A percentile compares a stretch with the other conserved stretches of the same genome.
Conservation (phyloP, 352 stramenopile species). For the Detonula confervacea region DNA sequence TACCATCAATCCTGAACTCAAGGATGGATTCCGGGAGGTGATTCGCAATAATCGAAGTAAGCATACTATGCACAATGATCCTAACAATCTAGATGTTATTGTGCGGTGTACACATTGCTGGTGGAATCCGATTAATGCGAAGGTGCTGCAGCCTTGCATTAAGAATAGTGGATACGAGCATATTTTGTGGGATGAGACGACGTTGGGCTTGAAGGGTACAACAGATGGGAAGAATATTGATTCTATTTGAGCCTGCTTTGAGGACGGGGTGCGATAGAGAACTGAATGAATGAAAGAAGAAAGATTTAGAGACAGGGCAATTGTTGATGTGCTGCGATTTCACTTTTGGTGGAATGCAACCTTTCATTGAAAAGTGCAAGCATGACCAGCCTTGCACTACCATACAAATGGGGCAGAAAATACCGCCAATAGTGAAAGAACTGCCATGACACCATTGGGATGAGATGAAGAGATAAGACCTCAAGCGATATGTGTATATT, state of each 20-base stretch:
- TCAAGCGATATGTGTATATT: no score
- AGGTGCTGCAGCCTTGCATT: conserved; percentile 80
- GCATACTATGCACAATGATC: conserved; percentile 86
- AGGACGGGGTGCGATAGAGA: no score
- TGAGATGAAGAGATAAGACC: no score
- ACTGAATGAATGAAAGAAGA: no score
- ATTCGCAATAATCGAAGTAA: conserved; percentile 88
- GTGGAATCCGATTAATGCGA: conserved; percentile 88
- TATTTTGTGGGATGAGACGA: conserved; percentile 78
- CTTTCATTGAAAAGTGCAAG: no score
- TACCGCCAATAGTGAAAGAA: no score
- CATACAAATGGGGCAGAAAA: no score
- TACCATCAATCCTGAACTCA: conserved; percentile 86
- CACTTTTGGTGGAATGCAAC: no score
- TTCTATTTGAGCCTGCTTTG: conserved; percentile 53
- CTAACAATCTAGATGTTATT: conserved; percentile 88
- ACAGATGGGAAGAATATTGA: conserved; percentile 58
- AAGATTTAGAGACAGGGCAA: no score
- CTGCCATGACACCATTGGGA: no score
- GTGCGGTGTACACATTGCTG: conserved; percentile 88
- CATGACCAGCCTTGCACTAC: no score
- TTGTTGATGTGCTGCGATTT: no score
- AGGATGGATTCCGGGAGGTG: conserved; percentile 85
- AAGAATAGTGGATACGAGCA: conserved; percentile 79
- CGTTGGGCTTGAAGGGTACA: conserved; percentile 67